phyloP scores from a whole-genome alignment of 805 yeast species.

The Metschnikowia drakensbergensis region DNA sequence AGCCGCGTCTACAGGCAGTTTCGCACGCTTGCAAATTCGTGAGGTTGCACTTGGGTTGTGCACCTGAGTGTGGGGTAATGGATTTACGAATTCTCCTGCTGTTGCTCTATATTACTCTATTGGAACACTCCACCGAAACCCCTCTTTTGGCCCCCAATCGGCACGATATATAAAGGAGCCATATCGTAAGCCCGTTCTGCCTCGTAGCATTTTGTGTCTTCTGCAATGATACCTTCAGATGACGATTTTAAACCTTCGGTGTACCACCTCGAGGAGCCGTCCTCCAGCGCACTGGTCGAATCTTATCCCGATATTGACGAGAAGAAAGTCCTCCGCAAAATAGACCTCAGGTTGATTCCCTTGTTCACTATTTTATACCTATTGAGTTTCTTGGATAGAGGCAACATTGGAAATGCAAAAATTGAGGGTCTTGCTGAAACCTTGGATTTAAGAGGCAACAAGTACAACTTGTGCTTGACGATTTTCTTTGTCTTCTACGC shows the following conservation, averaged over 20 bases:
- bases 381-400: conserved; percentile 75
- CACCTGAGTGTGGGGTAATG: conserved; percentile 3
- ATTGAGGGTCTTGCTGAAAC: conserved; percentile 63
- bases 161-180: neutral
- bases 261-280: conserved; percentile 2
- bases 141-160: neutral
- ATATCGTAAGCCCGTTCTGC: too few species aligned
- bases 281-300: conserved; percentile 1
- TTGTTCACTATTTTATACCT: conserved; percentile 73
- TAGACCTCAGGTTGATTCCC: conserved; percentile 68
- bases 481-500: conserved; percentile 72
- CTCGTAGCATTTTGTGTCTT: neutral
- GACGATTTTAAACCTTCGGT: conserved; percentile 4
- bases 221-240: neutral
- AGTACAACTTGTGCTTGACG: conserved; percentile 62
- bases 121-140: neutral
- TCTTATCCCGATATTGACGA: conserved; percentile 41
- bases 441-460: conserved; percentile 50
- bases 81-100: neutral
- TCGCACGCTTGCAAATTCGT: neutral
- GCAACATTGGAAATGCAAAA: conserved; percentile 77
- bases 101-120: neutral
- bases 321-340: conserved; percentile 53
- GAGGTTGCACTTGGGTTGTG: neutral
- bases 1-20: neutral